These are phyloP conservation scores for Picea engelmannii DNA, from an alignment of 83 land plant species.

Conservation along the genomic window DNA sequence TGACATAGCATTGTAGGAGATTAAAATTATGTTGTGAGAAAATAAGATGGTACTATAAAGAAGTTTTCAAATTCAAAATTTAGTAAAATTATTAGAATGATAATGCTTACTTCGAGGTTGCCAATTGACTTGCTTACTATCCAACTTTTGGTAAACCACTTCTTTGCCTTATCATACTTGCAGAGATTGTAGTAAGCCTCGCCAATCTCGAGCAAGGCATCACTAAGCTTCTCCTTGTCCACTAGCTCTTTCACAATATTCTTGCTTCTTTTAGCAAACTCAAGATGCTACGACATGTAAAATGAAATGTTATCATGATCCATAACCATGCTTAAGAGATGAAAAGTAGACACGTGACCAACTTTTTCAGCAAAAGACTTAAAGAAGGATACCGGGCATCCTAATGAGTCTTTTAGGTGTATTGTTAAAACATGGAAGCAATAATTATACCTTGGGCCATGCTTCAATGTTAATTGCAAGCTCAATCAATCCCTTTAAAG, in stretches of 20 bases:
- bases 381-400: neutral
- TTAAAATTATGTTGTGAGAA: neutral
- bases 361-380: neutral
- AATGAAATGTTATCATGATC: constrained; percentile 3
- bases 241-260: constrained; percentile 64
- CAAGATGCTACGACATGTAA: constrained; percentile 51
- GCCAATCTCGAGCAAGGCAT: constrained; percentile 76
- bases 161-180: constrained; percentile 66
- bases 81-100: too few species aligned
- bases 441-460: constrained; percentile 69
- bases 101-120: constrained; percentile 71
- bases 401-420: neutral
- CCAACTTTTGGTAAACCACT: constrained; percentile 88
- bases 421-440: neutral
- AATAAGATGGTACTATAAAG: neutral
- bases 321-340: neutral
- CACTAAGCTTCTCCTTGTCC: constrained; percentile 89
- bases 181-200: constrained; percentile 85
- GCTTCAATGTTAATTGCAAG: constrained; percentile 66
- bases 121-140: constrained; percentile 64
- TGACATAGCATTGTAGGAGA: neutral
- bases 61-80: neutral
- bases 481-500: constrained; percentile 65
- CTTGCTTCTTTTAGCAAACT: constrained; percentile 72
- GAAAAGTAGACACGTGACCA: neutral